A percentile compares a stretch with the other conserved stretches of the same genome.
These are phyloP conservation scores for Arxiozyma telluris DNA, from an alignment of 1,139 yeast genomes.

Conservation along the genomic window DNA sequence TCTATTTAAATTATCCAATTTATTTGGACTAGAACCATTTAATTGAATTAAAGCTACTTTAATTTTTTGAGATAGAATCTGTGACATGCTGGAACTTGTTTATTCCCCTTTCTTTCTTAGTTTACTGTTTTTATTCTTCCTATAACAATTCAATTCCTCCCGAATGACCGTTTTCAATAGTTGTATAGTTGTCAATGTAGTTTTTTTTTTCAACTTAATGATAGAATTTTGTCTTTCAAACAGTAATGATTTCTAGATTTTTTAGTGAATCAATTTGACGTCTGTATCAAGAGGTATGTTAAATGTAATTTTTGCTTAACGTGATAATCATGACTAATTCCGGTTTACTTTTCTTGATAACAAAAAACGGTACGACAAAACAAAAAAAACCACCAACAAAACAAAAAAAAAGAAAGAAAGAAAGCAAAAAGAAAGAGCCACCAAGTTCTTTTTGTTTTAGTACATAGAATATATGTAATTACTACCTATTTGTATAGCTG, in stretches of 20 bases:
- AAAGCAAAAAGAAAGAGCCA: neutral
- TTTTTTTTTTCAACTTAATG: neutral
- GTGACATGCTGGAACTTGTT: conserved; percentile 15
- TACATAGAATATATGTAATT: too few relatives aligned
- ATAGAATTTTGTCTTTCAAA: neutral
- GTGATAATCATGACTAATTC: neutral
- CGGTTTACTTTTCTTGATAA: neutral
- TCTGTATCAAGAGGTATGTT: too few relatives aligned
- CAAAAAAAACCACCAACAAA: too few relatives aligned
- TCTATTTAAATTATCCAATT: conserved; percentile 47
- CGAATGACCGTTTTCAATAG: neutral
- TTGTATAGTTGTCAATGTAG: too few relatives aligned
- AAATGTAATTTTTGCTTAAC: too few relatives aligned
- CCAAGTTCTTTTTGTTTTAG: too few relatives aligned
- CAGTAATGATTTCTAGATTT: neutral
- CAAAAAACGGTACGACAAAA: neutral
- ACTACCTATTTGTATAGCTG: too few relatives aligned
- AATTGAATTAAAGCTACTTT: conserved; percentile 43
- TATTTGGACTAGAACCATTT: conserved; percentile 37
- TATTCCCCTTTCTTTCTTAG: neutral
- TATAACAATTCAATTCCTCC: neutral
- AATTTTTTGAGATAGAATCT: conserved; percentile 35
- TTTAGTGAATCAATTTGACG: too few relatives aligned
- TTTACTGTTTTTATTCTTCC: neutral
- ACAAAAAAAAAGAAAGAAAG: too few relatives aligned